Percentiles rank a stretch among this genome's conserved stretches.
phyloP scores from a whole-genome alignment of 1,139 yeast genomes.

The Debaryomycetaceae sp. region DNA sequence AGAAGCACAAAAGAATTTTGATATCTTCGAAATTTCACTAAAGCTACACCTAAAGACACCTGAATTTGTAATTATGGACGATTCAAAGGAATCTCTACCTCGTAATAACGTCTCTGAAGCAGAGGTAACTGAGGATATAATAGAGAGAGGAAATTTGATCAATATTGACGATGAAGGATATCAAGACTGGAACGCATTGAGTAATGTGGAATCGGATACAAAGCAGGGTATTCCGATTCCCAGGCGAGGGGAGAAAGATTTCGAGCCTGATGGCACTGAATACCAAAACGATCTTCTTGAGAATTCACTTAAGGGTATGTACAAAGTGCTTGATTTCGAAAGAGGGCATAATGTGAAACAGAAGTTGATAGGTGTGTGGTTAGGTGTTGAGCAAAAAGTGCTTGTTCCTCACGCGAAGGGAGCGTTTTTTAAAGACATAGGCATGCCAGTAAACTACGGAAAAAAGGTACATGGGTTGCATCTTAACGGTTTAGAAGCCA shows the following conservation, averaged over 20 bases:
- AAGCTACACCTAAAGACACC: background rate
- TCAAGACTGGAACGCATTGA: constrained; percentile 65
- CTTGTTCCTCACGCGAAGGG: constrained; percentile 64
- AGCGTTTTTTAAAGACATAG: constrained; percentile 70
- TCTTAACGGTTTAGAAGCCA: constrained; percentile 63
- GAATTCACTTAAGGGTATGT: constrained; percentile 70
- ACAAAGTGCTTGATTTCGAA: constrained; percentile 54
- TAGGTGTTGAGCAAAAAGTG: constrained; percentile 35
- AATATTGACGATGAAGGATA: constrained; percentile 55
- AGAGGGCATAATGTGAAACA: constrained; percentile 59
- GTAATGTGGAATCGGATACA: constrained; percentile 17
- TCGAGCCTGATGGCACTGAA: constrained; percentile 76
- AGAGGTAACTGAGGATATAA: constrained; percentile 3
- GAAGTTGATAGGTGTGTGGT: constrained; percentile 46
- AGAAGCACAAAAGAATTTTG: background rate
- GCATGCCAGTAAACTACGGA: constrained; percentile 40
- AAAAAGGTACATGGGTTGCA: constrained; percentile 30
- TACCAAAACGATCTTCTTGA: constrained; percentile 52
- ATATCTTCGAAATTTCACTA: background rate
- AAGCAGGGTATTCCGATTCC: constrained; percentile 31
- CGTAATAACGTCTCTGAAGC: background rate
- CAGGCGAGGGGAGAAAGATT: constrained; percentile 80
- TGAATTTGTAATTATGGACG: background rate
- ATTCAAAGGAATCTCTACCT: too few relatives aligned
- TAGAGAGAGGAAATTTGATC: constrained; percentile 6